Base-by-base conservation (phyloP, 768 basidiomycete species). In the Russula emetica region DNA sequence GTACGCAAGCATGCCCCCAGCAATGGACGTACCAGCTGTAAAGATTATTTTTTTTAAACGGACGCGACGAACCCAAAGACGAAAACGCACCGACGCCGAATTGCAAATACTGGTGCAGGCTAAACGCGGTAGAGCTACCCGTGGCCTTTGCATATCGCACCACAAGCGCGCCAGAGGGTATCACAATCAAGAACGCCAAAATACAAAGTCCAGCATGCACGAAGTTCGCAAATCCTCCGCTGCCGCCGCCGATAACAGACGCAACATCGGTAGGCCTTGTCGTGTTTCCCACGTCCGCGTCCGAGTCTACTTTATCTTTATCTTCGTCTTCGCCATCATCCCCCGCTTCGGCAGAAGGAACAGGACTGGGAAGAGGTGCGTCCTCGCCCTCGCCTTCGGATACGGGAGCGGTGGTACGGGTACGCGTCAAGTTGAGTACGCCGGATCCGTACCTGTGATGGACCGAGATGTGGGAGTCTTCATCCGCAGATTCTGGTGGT, bases 91-190 rank as follows among this genome's bases (percentile, higher is more conserved):
- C 52, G 51, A 63, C 24, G 34, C 28, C 42, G 28, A 66, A 40
- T 44, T 63, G 64, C 50, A 58, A 79, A 60, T 53, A 83, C 69
- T 64, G 85, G 84, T 64, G 83, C 76, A 45, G 77, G 26, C 63
- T 72, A 74, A 80, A 68, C 83, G 86, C 3, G 73, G 77, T 67
- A 58, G 64, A 50, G 72, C 78, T 71, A 71, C 83, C 78, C 69
- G 74, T 44, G 71, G 73, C 28, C 76, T 81, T 66, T 79, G 77
- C 70, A 66, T 80, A 85, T 63, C 85, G 78, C 30, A 82, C 80
- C 49, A 84, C 72, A 65, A 87, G 73, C 13, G 77, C 78, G n/a
- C 86, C 85, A 34, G 82, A 62, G 4, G 85, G 86, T 10, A 88
- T 77, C 20, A 87, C 67, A 55, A 85, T 73, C 54, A 86, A 73